Base-by-base conservation (phyloP, 805 yeast species). In the Metschnikowia matae region DNA sequence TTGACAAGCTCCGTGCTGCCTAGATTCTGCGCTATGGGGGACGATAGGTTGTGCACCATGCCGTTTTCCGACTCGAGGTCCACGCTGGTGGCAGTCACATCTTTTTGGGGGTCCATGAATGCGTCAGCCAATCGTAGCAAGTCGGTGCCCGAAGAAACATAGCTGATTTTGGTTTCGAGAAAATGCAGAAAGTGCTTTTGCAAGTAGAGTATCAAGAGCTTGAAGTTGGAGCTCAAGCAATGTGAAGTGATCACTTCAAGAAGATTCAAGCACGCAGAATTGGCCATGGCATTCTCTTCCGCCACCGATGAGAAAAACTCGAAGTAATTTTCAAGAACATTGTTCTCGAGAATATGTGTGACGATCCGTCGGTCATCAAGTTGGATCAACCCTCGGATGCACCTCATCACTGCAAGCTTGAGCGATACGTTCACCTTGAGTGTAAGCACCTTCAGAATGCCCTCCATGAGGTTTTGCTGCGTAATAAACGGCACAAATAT, bases 221-320 rank as follows among this genome's bases (percentile, higher is more conserved):
- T 63, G 55, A 55, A 70, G 48, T 68, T 68, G 15, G 61, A 58
- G 20, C 58, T 46, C 14, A 52, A 51, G 51, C 65, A 64, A 44
- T 62, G 66, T 50, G 57, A 61, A 32, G 59, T 54, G 36, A 68
- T 61, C 18, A 75, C 71, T 57, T 81, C 85, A 33, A 84, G 69
- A 20, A 91, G 71, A 62, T 87, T 90, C 42, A 89, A 71, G 54
- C 92, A 79, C 5, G 91, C 79, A 0, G 97, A 89, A 60, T 82
- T 86, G 2, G 86, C 77, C 52, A 90, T 67, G 61, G 84, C 86
- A 62, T 87, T 82, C 36, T 68, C 66, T 31, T 71, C 66, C 6
- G 76, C 70, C 8, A 81, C 78, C 13, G 70, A 75, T 20, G 70
- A 66, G 53, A 87, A 71, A 44, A 81, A 69, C 1, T 64, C 61